Conservation (phyloP, 768 basidiomycete genomes). For the Boletus rubescentipes region DNA sequence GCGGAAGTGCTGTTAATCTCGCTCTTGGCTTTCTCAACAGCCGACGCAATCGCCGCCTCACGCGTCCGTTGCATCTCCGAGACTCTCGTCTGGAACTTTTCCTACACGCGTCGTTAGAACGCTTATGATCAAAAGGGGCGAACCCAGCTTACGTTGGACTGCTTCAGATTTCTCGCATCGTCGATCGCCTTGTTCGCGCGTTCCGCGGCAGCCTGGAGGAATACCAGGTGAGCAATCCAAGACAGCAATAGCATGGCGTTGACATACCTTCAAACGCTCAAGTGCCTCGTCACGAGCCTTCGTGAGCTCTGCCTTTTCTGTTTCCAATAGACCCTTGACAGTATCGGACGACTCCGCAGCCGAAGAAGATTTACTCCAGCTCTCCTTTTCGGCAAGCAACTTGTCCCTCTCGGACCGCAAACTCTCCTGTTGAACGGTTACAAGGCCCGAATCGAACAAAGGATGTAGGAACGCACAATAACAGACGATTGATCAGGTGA, state of each 20-base stretch:
- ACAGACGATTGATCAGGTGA: conserved; percentile 26
- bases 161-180: conserved; percentile 42
- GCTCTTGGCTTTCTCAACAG: conserved; percentile 53
- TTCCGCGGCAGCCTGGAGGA: conserved; percentile 39
- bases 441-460: background rate
- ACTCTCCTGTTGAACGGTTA: conserved; percentile 40
- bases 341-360: conserved; percentile 29
- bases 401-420: conserved; percentile 61
- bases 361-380: conserved; percentile 27
- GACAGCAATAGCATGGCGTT: background rate
- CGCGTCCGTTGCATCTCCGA: conserved; percentile 52
- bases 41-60: conserved; percentile 53
- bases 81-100: conserved; percentile 59
- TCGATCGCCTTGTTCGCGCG: conserved; percentile 44
- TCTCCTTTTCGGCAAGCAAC: conserved; percentile 59
- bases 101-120: conserved; percentile 38
- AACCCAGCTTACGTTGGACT: conserved; percentile 27
- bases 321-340: conserved; percentile 47
- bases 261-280: conserved; percentile 54
- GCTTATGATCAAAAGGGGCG: background rate
- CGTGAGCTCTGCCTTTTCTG: conserved; percentile 57
- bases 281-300: conserved; percentile 61
- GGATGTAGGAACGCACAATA: conserved; percentile 30
- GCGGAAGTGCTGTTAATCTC: conserved; percentile 36
- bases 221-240: background rate